A percentile compares a stretch with the other conserved stretches of the same genome.
phyloP scores from a whole-genome alignment of 176 grass and related monocot genomes.

The Hordeum vulgare region DNA sequence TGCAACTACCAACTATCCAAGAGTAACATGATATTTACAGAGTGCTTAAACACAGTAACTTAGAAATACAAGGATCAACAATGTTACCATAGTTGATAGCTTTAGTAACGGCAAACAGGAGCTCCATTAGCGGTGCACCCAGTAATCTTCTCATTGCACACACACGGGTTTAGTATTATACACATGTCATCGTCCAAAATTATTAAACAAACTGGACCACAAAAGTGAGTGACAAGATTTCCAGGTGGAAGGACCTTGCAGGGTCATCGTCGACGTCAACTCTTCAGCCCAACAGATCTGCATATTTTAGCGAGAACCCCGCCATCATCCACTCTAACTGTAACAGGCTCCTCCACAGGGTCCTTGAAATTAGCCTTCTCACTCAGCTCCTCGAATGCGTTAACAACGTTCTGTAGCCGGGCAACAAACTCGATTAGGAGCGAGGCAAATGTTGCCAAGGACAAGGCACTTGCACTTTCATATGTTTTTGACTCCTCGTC shows the following conservation, averaged over 20 bases:
- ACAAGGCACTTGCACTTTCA: constrained; percentile 91
- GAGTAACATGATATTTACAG: neutral
- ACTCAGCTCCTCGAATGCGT: constrained; percentile 85
- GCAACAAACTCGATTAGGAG: constrained; percentile 95
- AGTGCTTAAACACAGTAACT: constrained; percentile 1
- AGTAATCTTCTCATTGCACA: constrained; percentile 8
- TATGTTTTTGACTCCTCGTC: constrained; percentile 72
- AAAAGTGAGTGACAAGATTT: constrained; percentile 27
- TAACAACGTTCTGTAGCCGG: constrained; percentile 86
- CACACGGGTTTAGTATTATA: constrained; percentile 14
- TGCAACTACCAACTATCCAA: neutral
- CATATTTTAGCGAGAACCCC: constrained; percentile 39
- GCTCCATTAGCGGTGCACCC: neutral
- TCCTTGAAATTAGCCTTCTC: constrained; percentile 75
- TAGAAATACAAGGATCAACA: neutral
- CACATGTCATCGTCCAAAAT: constrained; percentile 2
- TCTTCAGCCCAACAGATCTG: constrained; percentile 36
- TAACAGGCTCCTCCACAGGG: constrained; percentile 49
- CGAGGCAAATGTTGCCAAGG: constrained; percentile 81
- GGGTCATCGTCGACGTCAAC: constrained; percentile 18
- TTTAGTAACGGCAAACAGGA: constrained; percentile 21
- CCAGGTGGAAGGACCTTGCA: constrained; percentile 6
- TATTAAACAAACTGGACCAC: constrained; percentile 1
- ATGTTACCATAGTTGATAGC: neutral
- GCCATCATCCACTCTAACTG: constrained; percentile 6